Base-by-base conservation (phyloP, 805 yeast species). In the Komagataella kurtzmanii region DNA sequence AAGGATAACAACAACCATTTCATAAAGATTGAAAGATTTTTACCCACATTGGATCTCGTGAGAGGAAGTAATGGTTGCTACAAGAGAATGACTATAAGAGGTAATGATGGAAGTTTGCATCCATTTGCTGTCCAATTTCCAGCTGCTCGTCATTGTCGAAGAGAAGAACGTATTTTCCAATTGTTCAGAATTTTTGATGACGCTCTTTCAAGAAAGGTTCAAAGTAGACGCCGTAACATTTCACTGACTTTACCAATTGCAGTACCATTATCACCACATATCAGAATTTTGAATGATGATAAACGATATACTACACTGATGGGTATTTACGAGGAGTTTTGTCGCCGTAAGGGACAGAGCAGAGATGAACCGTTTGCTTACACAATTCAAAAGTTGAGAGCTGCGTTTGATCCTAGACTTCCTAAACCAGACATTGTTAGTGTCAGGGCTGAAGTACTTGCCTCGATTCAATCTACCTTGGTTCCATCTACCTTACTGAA, bases 51-150 rank as follows among this genome's bases (percentile, higher is more conserved):
- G 51, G 96, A 88, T 54, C 76, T 90, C 56, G 86, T 89, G 3
- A 80, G 99, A 53, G 95, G 97, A 1, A 84, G 91, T 2, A 87
- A 87, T 54, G 85, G 91, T 2, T 90, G 98, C 59, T 88, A 87
- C 68, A 86, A 91, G 62, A 77, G 98, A 45, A 73, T 93, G 53
- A 84, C 85, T 49, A 87, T 95, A 46, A 79, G 97, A 49, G 98
- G 98, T 10, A 88, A 88, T 59, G 97, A 93, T 65, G 98, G 98
- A 56, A 80, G 88, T 55, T 65, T 85, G 50, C 97, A 91, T 67
- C 80, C 91, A 48, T 95, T 93, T 73, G 95, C 97, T 0, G 95
- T 93, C 18, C 99, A 93, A 70, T 89, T 86, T 65, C 99, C 99
- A 6, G 95, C 98, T 14, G 97, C 97, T 10, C 81, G 99, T 58